Percentiles rank a stretch among this genome's conserved stretches.
Conservation (phyloP, 371 early-diverging fungal species). For the Choanephora cucurbitarum region DNA sequence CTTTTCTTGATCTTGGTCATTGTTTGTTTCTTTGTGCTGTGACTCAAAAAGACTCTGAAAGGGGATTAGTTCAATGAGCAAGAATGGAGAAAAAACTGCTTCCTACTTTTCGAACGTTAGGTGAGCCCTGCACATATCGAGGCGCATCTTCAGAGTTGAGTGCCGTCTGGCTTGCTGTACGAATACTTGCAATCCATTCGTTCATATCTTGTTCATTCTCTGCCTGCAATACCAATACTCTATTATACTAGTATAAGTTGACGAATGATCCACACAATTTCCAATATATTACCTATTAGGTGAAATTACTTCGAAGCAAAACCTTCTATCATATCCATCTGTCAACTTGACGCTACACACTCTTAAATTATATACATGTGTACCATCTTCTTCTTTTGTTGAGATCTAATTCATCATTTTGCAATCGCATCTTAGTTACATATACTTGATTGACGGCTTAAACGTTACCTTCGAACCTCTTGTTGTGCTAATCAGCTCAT, state of each 20-base stretch:
- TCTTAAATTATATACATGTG: slow-evolving; percentile 61
- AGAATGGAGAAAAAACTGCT: neutral
- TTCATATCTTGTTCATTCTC: slow-evolving; percentile 75
- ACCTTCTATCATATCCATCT: slow-evolving; percentile 72
- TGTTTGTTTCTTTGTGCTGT: neutral
- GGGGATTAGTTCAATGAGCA: too few species aligned
- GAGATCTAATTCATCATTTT: slow-evolving; percentile 4
- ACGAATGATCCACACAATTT: neutral
- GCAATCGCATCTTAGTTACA: neutral
- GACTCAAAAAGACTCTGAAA: neutral
- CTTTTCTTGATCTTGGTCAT: slow-evolving; percentile 19
- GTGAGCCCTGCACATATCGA: slow-evolving; percentile 24
- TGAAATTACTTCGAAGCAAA: slow-evolving; percentile 85
- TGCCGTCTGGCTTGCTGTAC: slow-evolving; percentile 70
- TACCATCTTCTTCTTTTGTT: slow-evolving; percentile 44
- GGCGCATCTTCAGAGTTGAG: slow-evolving; percentile 58
- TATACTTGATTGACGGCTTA: too few species aligned
- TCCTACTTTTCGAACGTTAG: slow-evolving; percentile 20
- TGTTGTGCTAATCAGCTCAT: slow-evolving; percentile 55
- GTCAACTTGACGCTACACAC: slow-evolving; percentile 78
- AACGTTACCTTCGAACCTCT: slow-evolving; percentile 49
- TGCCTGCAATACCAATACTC: slow-evolving; percentile 78
- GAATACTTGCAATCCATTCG: slow-evolving; percentile 80
- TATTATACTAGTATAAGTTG: slow-evolving; percentile 12
- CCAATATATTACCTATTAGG: slow-evolving; percentile 61